Conservation (phyloP, 495 filamentous ascomycete genomes). For the Bryoglossum gracile region DNA sequence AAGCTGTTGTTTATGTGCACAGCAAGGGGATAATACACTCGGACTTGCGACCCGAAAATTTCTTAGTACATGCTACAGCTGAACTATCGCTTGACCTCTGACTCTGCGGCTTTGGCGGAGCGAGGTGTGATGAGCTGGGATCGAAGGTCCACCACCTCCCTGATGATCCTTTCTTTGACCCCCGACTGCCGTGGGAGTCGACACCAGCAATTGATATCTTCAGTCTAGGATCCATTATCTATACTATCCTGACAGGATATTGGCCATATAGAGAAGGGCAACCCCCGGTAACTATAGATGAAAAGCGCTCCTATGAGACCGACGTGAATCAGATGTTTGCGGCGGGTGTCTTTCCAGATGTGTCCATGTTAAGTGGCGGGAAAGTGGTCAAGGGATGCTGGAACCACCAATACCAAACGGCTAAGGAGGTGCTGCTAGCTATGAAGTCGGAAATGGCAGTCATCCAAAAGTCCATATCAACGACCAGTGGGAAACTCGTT, state of each 20-base stretch:
- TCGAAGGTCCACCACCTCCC: constrained; percentile 25
- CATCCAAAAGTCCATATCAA: too few species aligned
- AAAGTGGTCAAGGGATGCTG: constrained; percentile 11
- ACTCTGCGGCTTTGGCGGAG: constrained; percentile 29
- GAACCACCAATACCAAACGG: constrained; percentile 7
- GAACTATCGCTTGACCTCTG: constrained; percentile 19
- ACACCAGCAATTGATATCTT: constrained; percentile 26
- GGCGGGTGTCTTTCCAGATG: constrained; percentile 2
- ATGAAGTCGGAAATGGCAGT: constrained; percentile 3
- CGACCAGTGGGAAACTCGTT: too few species aligned
- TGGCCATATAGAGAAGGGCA: constrained; percentile 23
- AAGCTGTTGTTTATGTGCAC: constrained; percentile 72
- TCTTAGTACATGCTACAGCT: constrained; percentile 49
- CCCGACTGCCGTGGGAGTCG: constrained; percentile 15
- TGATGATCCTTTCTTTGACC: constrained; percentile 25
- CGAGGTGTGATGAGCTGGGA: constrained; percentile 22
- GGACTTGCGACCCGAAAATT: constrained; percentile 91
- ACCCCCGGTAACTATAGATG: neutral
- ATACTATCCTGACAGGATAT: constrained; percentile 29
- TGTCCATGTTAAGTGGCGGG: constrained; percentile 1
- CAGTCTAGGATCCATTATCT: constrained; percentile 27
- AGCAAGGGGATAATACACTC: constrained; percentile 74
- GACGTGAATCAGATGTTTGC: constrained; percentile 4
- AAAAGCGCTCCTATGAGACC: constrained; percentile 5
- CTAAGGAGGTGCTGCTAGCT: constrained; percentile 11